Percentiles rank a stretch among this genome's conserved stretches.
phyloP scores from a whole-genome alignment of 2,329 filamentous ascomycete species.

The Neofusicoccum parvum region DNA sequence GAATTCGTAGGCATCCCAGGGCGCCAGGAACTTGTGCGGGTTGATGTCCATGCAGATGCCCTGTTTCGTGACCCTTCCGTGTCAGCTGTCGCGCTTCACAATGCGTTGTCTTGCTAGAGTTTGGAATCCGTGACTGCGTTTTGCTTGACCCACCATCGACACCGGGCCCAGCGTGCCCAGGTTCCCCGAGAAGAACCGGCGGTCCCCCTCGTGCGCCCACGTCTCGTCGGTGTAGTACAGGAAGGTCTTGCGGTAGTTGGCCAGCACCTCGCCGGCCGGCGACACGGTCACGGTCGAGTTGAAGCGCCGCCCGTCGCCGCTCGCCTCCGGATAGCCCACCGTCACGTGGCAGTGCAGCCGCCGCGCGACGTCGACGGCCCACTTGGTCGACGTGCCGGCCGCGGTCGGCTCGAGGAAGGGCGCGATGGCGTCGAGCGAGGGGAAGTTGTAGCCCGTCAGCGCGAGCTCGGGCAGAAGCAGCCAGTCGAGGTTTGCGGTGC shows the following conservation, averaged over 20 bases:
- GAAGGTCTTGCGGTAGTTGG: constrained; percentile 66
- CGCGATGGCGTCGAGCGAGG: constrained; percentile 65
- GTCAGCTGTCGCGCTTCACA: neutral
- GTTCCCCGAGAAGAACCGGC: constrained; percentile 39
- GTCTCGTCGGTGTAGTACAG: constrained; percentile 69
- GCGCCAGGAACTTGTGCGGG: constrained; percentile 62
- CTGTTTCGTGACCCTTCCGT: neutral
- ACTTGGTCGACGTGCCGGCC: constrained; percentile 68
- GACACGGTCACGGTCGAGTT: constrained; percentile 62
- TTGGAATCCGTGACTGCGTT: neutral
- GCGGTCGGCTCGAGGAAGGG: constrained; percentile 69
- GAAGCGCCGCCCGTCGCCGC: constrained; percentile 42
- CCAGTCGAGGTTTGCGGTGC: constrained; percentile 59
- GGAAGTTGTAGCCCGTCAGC: constrained; percentile 80
- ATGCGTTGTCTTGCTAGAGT: neutral
- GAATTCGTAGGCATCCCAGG: constrained; percentile 62
- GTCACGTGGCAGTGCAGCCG: constrained; percentile 69
- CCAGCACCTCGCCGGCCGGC: constrained; percentile 55
- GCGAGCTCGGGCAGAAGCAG: constrained; percentile 76
- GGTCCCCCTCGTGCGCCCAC: constrained; percentile 59
- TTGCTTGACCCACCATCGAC: constrained; percentile 3
- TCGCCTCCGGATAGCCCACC: constrained; percentile 71
- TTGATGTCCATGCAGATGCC: constrained; percentile 64
- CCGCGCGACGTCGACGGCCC: constrained; percentile 68
- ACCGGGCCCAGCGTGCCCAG: constrained; percentile 41